These are phyloP conservation scores for Biancaea sappan DNA, from an alignment of 306 rosid species.

Conservation along the genomic window DNA sequence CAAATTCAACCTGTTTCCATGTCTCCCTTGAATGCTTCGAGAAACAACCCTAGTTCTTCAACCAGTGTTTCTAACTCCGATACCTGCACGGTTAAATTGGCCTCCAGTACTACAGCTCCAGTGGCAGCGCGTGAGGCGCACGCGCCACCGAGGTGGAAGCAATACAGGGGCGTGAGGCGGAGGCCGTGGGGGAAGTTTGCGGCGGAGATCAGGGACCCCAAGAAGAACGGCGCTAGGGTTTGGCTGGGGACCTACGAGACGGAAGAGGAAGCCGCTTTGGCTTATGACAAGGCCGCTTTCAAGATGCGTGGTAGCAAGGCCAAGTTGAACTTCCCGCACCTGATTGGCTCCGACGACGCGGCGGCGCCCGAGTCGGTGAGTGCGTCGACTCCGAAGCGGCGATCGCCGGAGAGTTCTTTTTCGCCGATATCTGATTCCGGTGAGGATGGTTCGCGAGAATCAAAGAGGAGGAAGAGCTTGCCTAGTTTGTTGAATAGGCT, in stretches of 20 bases:
- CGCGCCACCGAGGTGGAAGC: conserved; percentile 19
- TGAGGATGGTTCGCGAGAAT: background rate
- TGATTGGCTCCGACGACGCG: conserved; percentile 30
- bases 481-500: conserved; percentile 1
- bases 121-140: background rate
- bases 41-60: background rate
- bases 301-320: conserved; percentile 62
- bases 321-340: conserved; percentile 62
- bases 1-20: conserved; percentile 9
- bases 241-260: conserved; percentile 70
- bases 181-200: conserved; percentile 77
- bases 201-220: conserved; percentile 51
- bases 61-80: background rate
- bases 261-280: conserved; percentile 57
- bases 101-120: background rate
- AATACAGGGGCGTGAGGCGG: conserved; percentile 58
- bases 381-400: conserved; percentile 5
- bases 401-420: background rate
- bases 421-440: background rate
- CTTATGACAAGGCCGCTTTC: conserved; percentile 67
- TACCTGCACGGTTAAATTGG: too few relatives aligned
- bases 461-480: background rate
- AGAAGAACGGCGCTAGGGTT: conserved; percentile 53
- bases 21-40: background rate
- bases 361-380: background rate